Base-by-base conservation (phyloP, 495 filamentous ascomycete species). In the Ramalina peruviana region DNA sequence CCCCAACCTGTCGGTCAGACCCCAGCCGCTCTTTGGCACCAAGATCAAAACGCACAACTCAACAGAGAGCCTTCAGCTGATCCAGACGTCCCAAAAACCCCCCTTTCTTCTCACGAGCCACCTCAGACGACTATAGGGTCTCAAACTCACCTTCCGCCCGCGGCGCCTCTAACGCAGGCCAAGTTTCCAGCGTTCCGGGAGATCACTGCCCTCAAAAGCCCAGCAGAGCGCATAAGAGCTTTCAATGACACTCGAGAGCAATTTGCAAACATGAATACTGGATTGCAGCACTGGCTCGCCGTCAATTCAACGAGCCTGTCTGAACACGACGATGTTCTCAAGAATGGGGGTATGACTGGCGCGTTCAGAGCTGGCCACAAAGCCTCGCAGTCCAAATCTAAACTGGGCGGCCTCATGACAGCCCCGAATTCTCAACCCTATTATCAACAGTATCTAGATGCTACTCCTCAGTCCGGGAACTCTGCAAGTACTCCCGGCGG, bases 201-300 rank as follows among this genome's bases (percentile, higher is more conserved):
- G 36, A 90, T 92, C 43, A 66, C 86, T 43, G 74, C 75, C 4
- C 67, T 86, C 33, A 71, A 73, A 17, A 68, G 73, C 6, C 56
- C 75, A 0, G 58, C 71, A 21, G 82, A 88, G 37, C 78, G 86
- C 20, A 81, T 88, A 41, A 64, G 70, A 36, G 76, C 78, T 1
- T 92, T 80, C 59, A 73, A 86, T 54, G 74, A 78, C 33, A 82
- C 83, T 0, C 73, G 85, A 43, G 65, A 71, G 15, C 79, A 86
- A 47, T 87, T 86, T 54, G 81, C 83, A 1, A 64, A 70, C 10
- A 73, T 82, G 48, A 76, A 94, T 48, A 81, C 81, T 7, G 87
- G 88, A 3, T 65, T 95, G 11, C 64, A 67, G n/a, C 66, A 81
- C 45, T 95, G 88, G 88, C 65, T 94, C 44, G 52, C 67, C 17